Conservation (phyloP, 208 protist genomes). For the Trypanosoma lewisi region DNA sequence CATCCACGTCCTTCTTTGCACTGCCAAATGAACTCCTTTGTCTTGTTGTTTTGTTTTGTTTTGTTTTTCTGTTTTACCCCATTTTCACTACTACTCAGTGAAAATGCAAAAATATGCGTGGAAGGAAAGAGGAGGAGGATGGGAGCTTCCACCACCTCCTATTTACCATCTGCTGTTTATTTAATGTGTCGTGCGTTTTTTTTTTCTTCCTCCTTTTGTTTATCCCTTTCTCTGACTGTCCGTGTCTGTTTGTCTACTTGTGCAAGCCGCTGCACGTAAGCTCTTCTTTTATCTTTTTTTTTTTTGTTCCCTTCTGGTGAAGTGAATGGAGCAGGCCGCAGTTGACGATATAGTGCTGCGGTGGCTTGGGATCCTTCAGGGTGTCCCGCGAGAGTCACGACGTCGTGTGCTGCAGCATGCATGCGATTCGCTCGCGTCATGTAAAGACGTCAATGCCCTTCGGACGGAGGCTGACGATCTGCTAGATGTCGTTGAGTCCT, state of each 20-base stretch:
- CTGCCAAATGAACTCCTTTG: neutral
- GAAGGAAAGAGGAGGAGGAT: too few species aligned
- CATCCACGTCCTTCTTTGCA: neutral
- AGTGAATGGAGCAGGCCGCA: neutral
- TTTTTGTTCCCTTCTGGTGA: constrained; percentile 14
- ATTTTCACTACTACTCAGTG: too few species aligned
- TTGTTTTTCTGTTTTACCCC: too few species aligned
- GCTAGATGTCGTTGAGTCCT: neutral
- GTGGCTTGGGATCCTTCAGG: constrained; percentile 27
- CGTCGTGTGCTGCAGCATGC: constrained; percentile 24
- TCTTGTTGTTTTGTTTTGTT: constrained; percentile 8
- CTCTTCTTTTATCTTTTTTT: constrained; percentile 21
- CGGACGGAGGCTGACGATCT: neutral
- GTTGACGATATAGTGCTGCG: constrained; percentile 41
- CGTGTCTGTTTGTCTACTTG: neutral
- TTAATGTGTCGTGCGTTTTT: too few species aligned
- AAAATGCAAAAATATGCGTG: too few species aligned
- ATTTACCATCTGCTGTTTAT: too few species aligned
- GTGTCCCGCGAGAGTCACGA: constrained; percentile 26
- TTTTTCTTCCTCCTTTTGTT: too few species aligned
- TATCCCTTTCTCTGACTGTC: too few species aligned
- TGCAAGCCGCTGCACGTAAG: neutral
- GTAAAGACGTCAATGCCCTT: neutral
- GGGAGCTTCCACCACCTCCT: too few species aligned
- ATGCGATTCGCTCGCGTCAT: neutral